Base-by-base conservation (phyloP, 306 rosid species). In the Lathyrus oleraceus region DNA sequence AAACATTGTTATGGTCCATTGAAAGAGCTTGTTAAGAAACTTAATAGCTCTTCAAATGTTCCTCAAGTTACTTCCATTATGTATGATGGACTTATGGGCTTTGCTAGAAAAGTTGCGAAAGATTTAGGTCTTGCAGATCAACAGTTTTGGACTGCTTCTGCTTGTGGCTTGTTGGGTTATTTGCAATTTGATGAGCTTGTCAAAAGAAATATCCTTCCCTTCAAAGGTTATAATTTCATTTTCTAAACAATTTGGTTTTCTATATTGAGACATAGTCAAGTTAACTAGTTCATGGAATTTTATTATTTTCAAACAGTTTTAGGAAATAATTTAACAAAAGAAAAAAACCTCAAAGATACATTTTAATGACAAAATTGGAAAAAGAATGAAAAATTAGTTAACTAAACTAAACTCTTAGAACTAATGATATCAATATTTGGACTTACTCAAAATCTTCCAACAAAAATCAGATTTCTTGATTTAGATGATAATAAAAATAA, bases 121-220 rank as follows among this genome's bases (percentile, higher is more conserved):
- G 76, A 71, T 19, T 45, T 59, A 25, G 61, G 45, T 4, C 35
- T 71, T n/a, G 9, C 0, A 8, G 76, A 60, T 2, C n/a, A 27
- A 12, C 76, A 71, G 6, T 45, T 71, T 20, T 71, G 76, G 76
- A 71, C 76, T 8, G 76, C 76, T 23, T 71, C 76, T 7, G 49
- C 49, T 17, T 71, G 76, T 71, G 76, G 76, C 0, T 45, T 67
- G 20, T 30, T 67, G 72, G 72, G 72, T 0, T 67, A 67, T 51
- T 67, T 67, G 72, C 72, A 67, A 14, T 71, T 45, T 16, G 76
- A 71, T 6, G 69, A 71, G 9, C 48, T 71, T 17, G 38, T 60
- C 2, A 30, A 9, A 17, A 5, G 69, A 44, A 64, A 19, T 28
- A 32, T 71, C 3, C 21, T 71, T 60, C 76, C 76, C 2, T 71